A percentile compares a stretch with the other conserved stretches of the same genome.
Conservation (phyloP, 225 moss, liverwort and hornwort species). For the Sphagnum tenellum region DNA sequence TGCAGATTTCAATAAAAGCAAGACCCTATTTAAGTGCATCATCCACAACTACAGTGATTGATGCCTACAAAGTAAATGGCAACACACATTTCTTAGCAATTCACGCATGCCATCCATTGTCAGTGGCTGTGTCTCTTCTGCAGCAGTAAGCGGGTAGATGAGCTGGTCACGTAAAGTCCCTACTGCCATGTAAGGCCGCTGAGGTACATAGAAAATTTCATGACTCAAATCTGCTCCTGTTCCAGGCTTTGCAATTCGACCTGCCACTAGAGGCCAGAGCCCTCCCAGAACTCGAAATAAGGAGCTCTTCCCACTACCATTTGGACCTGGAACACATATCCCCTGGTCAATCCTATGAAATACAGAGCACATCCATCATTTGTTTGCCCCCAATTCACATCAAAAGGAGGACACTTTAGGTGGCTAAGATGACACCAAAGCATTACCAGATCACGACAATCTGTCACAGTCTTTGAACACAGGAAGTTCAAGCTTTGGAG, state of each 20-base stretch:
- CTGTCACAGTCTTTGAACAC: no score
- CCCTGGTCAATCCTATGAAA: background rate
- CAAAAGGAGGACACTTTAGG: no score
- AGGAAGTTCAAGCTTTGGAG: no score
- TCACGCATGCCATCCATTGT: constrained; percentile 78
- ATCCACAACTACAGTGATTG: background rate
- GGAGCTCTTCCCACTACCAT: constrained; percentile 98
- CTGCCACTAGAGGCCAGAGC: constrained; percentile 93
- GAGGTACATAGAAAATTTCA: constrained; percentile 99
- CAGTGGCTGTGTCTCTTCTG: constrained; percentile 84
- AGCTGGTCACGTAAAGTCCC: constrained; percentile 96
- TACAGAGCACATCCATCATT: no score
- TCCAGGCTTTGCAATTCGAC: constrained; percentile 95
- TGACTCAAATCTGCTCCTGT: constrained; percentile 87
- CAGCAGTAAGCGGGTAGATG: constrained; percentile 84
- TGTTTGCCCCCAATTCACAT: no score
- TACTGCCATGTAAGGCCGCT: constrained; percentile 94
- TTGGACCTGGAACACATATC: constrained; percentile 63
- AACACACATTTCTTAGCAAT: constrained; percentile 70
- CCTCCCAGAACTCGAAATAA: constrained; percentile 95
- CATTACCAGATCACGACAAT: background rate
- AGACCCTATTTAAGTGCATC: background rate
- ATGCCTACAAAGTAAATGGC: background rate
- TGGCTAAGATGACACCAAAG: no score
- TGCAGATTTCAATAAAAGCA: background rate